Conservation (phyloP, 1,284 basidiomycete genomes). For the Thecaphora thlaspeos region DNA sequence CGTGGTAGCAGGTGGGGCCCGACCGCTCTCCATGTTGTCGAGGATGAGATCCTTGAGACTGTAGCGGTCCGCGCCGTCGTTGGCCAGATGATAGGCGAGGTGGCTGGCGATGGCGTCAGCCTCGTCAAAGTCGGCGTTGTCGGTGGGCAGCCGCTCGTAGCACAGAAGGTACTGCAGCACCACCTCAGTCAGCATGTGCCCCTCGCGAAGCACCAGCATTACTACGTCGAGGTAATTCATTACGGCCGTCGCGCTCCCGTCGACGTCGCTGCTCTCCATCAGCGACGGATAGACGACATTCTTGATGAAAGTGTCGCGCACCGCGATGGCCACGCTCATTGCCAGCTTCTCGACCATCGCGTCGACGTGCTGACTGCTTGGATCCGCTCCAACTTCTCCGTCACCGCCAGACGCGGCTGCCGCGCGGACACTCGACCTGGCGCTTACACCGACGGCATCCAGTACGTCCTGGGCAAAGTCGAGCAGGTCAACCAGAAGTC, state of each 20-base stretch:
- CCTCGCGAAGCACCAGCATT: constrained; percentile 38
- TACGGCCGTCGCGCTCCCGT: constrained; percentile 92
- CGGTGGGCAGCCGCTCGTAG: constrained; percentile 1
- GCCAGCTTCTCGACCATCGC: constrained; percentile 31
- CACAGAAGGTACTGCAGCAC: constrained; percentile 36
- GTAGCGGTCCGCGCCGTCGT: constrained; percentile 28
- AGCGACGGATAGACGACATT: constrained; percentile 91
- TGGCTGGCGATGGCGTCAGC: neutral
- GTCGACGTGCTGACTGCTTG: constrained; percentile 11
- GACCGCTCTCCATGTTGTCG: constrained; percentile 24
- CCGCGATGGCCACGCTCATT: constrained; percentile 60
- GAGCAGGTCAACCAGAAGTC: constrained; percentile 82
- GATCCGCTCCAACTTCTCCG: neutral
- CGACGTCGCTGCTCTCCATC: constrained; percentile 84
- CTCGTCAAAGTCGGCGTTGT: neutral
- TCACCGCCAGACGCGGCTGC: neutral
- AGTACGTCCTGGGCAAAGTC: constrained; percentile 86
- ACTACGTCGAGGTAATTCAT: constrained; percentile 86
- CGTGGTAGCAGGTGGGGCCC: constrained; percentile 15
- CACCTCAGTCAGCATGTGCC: constrained; percentile 37
- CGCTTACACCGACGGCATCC: constrained; percentile 22
- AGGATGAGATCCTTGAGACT: constrained; percentile 43
- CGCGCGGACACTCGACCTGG: constrained; percentile 8
- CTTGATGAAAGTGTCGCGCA: constrained; percentile 83
- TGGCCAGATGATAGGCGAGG: constrained; percentile 6